Conservation (phyloP, 352 stramenopile genomes). For the Phytopythium chamaehyphon region DNA sequence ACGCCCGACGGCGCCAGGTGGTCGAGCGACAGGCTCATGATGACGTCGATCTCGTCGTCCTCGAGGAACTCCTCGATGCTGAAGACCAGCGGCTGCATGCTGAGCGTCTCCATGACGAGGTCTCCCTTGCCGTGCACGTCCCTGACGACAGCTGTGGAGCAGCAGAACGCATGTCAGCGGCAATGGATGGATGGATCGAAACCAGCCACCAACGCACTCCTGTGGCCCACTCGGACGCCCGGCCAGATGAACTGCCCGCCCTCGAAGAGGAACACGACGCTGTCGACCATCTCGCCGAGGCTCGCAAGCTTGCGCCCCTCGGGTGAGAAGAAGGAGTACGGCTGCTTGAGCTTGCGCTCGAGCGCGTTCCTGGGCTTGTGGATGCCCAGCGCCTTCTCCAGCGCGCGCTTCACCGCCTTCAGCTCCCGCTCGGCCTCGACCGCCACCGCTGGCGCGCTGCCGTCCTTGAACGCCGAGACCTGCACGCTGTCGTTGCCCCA, state of each 20-base stretch:
- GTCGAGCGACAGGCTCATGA: conserved; percentile 60
- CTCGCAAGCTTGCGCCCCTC: conserved; percentile 34
- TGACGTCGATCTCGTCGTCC: conserved; percentile 72
- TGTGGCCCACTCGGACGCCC: conserved; percentile 57
- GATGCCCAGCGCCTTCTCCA: background rate
- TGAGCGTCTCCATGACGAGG: conserved; percentile 53
- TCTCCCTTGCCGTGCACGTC: conserved; percentile 41
- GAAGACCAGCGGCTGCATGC: conserved; percentile 67
- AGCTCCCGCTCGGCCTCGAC: background rate
- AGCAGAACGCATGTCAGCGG: no score
- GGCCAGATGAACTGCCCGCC: conserved; percentile 76
- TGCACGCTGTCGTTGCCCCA: background rate
- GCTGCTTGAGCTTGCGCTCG: conserved; percentile 55
- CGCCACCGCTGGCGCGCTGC: background rate
- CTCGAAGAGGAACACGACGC: conserved; percentile 72
- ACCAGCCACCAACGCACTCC: conserved; percentile 20
- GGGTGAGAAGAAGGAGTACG: conserved; percentile 54
- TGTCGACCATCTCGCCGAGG: conserved; percentile 33
- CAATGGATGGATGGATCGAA: no score
- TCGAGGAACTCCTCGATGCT: conserved; percentile 67
- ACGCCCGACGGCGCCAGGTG: conserved; percentile 62
- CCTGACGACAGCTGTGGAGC: conserved; percentile 18
- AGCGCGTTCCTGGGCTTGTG: background rate
- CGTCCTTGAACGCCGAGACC: background rate
- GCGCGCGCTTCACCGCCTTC: background rate